phyloP scores from a whole-genome alignment of 305 asterid genomes.

The Fraxinus baroniana region DNA sequence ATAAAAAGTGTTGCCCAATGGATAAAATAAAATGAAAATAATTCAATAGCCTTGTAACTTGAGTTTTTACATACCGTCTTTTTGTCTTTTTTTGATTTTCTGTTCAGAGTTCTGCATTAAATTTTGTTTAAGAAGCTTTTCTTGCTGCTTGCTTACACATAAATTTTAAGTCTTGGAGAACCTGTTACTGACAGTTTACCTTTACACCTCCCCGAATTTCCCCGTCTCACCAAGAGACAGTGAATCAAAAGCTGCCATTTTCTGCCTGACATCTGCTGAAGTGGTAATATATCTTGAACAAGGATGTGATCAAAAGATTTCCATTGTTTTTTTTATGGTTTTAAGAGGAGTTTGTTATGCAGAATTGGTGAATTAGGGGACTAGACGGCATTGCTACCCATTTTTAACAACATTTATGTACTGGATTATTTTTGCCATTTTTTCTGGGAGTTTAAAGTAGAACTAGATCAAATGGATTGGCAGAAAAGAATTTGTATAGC shows the following conservation, averaged over 20 bases:
- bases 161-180: not conserved
- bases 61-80: not conserved
- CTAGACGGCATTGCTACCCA: not conserved
- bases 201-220: not conserved
- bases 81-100: conserved; percentile 3
- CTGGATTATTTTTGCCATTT: not conserved
- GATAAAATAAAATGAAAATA: not conserved
- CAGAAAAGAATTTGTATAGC: not conserved
- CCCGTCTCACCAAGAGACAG: not conserved
- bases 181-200: conserved; percentile 2
- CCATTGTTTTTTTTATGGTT: not conserved
- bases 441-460: not conserved
- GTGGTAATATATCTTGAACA: not conserved
- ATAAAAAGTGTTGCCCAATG: not conserved
- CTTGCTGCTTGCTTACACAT: not conserved
- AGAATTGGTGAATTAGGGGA: not conserved
- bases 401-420: not conserved
- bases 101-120: not conserved
- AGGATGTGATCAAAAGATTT: not conserved
- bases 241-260: not conserved
- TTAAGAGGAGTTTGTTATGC: not conserved
- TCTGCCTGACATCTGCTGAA: not conserved
- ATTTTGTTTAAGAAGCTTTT: conserved; percentile 6
- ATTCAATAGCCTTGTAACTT: not conserved
- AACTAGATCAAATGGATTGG: not conserved